Evolutionary conservation across 257 asterid genomes (phyloP).

Genomic region (Solanum peruvianum): DNA sequence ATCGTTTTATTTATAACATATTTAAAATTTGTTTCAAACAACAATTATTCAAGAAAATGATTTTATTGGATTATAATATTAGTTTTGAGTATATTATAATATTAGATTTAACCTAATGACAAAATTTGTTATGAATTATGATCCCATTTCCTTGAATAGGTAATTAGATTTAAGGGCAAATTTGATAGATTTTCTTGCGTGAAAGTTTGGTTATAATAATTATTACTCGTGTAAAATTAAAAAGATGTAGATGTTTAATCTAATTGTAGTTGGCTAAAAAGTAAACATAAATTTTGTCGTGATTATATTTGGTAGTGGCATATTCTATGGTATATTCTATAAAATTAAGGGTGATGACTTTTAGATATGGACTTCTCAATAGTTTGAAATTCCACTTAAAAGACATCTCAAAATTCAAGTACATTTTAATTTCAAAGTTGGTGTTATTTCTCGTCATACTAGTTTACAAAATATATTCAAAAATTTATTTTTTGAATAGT

Average conservation of each 20-base stretch:
- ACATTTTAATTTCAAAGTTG: too few species aligned
- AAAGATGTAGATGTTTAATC: background rate
- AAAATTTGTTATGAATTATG: background rate
- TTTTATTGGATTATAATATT: background rate
- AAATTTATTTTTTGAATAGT: background rate
- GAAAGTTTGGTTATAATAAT: background rate
- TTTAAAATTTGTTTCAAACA: background rate
- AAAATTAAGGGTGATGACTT: background rate
- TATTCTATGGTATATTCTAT: background rate
- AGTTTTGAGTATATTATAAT: background rate
- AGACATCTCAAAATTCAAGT: background rate
- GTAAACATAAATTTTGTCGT: background rate
- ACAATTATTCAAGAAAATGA: background rate
- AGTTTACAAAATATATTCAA: background rate
- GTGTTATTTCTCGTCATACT: background rate
- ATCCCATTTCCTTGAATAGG: background rate
- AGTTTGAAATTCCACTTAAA: background rate
- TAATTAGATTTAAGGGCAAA: background rate
- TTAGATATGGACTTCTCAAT: background rate
- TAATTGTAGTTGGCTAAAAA: background rate
- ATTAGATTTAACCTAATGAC: background rate
- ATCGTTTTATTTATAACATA: too few species aligned
- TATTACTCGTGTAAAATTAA: background rate
- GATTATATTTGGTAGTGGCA: background rate
- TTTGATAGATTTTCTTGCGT: background rate